Base-by-base conservation (phyloP, 2,329 filamentous ascomycete genomes). In the Elsinoe ampelina region DNA sequence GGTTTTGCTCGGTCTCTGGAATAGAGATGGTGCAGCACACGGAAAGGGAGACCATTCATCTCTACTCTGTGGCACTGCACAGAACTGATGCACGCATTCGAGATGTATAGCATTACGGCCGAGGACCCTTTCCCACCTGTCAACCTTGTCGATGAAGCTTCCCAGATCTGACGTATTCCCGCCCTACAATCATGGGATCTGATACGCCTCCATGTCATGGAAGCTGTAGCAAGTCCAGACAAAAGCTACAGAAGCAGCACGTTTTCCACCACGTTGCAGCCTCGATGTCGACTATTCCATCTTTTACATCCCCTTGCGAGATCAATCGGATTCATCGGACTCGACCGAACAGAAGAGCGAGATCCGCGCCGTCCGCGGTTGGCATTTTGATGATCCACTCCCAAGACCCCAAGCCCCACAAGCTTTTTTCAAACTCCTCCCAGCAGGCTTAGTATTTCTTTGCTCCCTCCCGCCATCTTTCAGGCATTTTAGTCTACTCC, bases 391-490 rank as follows among this genome's bases (percentile, higher is more conserved):
- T 43, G 41, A 43, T 43, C 38, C 38, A 41, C 38, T 17, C 38
- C 38, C n/a, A 41, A 17, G n/a, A 41, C 19, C 19, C 38, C 38
- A 41, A 41, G 38, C n/a, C 19, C 41, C 41, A 20, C 41, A 43
- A 43, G 41, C 41, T 43, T 43, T 43, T 43, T 43, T 22, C 41
- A 20, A 43, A 43, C 41, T 43, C 41, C 41, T 15, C 41, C 41
- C 12, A 20, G 20, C n/a, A 22, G 26, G 41, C 41, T 45, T 45
- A 22, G 41, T 45, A 45, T 45, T 45, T 45, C 19, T 45, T 45
- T n/a, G 41, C 41, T 30, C 22, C 2, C 5, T 34, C 45, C 45
- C 30, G 34, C 45, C n/a, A 20, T 35, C 34, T 13, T 35, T 50
- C 26, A 5, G 7, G 10, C 22, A 17, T 26, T 50, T 8, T 7